phyloP scores from a whole-genome alignment of 176 grass and related monocot species.

The Paspalum vaginatum region DNA sequence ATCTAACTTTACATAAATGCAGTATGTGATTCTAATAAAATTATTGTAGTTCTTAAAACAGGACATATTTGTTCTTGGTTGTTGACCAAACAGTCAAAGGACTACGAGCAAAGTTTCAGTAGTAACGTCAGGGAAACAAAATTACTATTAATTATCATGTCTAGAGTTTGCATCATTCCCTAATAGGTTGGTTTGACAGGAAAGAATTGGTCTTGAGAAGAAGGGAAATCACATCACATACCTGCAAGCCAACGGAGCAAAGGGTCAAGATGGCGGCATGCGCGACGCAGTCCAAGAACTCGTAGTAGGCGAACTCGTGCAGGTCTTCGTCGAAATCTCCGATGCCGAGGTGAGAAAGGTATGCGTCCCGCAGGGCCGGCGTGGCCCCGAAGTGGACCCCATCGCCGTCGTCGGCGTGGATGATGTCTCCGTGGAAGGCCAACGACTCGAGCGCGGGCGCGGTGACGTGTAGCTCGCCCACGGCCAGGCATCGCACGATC shows the following conservation, averaged over 20 bases:
- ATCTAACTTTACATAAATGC: no score
- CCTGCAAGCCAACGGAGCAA: conserved; percentile 45
- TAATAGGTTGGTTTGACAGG: not conserved
- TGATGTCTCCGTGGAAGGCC: conserved; percentile 31
- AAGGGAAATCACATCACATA: not conserved
- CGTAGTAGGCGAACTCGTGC: not conserved
- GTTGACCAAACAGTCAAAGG: no score
- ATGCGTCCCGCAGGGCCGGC: conserved; percentile 44
- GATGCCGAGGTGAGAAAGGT: conserved; percentile 34
- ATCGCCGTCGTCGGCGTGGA: not conserved
- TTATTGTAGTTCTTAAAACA: no score
- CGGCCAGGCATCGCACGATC: conserved; percentile 30
- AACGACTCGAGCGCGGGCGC: conserved; percentile 55
- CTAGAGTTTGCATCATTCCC: not conserved
- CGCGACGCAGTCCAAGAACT: conserved; percentile 25
- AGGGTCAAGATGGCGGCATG: conserved; percentile 48
- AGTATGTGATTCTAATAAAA: no score
- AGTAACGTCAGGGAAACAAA: no score
- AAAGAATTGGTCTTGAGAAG: not conserved
- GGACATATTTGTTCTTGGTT: no score
- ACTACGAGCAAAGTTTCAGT: no score
- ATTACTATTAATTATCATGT: no score
- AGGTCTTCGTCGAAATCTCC: not conserved
- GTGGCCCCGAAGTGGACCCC: not conserved
- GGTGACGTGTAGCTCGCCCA: conserved; percentile 18